Evolutionary conservation across 495 filamentous ascomycete species (phyloP).

Genomic region (Trichodelitschia bisporula): DNA sequence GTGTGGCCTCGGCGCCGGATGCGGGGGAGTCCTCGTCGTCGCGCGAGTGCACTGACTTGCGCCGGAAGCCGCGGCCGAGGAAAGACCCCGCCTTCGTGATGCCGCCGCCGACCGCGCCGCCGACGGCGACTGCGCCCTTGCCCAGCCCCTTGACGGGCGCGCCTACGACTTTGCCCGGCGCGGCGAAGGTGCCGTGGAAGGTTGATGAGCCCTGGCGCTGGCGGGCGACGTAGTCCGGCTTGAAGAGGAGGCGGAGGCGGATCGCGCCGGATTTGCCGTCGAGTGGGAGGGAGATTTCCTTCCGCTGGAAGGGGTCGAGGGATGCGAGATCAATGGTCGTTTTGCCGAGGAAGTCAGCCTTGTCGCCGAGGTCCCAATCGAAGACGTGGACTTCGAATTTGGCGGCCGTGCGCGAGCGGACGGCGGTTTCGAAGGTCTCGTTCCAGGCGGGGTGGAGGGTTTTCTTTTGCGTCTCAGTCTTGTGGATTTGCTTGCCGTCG

Average conservation of each 20-base stretch:
- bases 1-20: slow-evolving; percentile 2
- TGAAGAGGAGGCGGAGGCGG: slow-evolving; percentile 74
- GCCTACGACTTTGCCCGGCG: slow-evolving; percentile 79
- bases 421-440: slow-evolving; percentile 65
- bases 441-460: slow-evolving; percentile 89
- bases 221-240: slow-evolving; percentile 71
- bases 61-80: slow-evolving; percentile 52
- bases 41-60: slow-evolving; percentile 21
- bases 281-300: slow-evolving; percentile 47
- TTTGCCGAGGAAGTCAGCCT: slow-evolving; percentile 63
- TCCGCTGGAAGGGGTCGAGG: slow-evolving; percentile 60
- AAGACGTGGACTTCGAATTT: slow-evolving; percentile 65
- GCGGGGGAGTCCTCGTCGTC: slow-evolving; percentile 4
- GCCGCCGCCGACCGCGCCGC: slow-evolving; percentile 39
- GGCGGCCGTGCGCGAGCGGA: slow-evolving; percentile 66
- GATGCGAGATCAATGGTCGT: slow-evolving; percentile 52
- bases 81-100: slow-evolving; percentile 77
- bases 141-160: slow-evolving; percentile 80
- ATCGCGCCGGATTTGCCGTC: slow-evolving; percentile 79
- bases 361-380: slow-evolving; percentile 89
- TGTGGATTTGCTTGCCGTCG: slow-evolving; percentile 65
- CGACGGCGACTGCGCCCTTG: slow-evolving; percentile 37
- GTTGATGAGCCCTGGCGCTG: slow-evolving; percentile 77
- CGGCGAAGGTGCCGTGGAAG: slow-evolving; percentile 75
- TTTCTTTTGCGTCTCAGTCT: slow-evolving; percentile 90